Conservation (phyloP, 2,329 filamentous ascomycete genomes). For the Aspergillus eucalypticola region DNA sequence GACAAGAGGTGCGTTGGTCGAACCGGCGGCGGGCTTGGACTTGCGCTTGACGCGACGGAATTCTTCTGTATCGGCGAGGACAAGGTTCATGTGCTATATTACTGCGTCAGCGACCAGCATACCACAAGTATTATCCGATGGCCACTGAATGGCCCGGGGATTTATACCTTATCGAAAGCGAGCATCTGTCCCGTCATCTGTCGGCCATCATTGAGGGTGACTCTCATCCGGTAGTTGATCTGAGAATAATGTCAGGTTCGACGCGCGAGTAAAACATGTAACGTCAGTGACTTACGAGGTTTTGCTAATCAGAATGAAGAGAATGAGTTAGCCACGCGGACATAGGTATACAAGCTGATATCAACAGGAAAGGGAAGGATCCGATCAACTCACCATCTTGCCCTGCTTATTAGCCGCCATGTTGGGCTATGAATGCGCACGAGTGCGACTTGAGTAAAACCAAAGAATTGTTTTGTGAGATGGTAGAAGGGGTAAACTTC, state of each 20-base stretch:
- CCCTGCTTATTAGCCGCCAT: constrained; percentile 86
- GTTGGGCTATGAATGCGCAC: constrained; percentile 41
- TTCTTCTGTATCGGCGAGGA: constrained; percentile 97
- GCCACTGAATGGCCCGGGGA: neutral
- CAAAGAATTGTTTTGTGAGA: constrained; percentile 28
- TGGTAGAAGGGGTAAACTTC: constrained; percentile 25
- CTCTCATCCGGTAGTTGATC: constrained; percentile 99
- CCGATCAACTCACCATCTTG: constrained; percentile 83
- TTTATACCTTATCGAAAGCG: constrained; percentile 87
- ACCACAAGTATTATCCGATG: neutral
- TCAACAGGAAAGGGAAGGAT: constrained; percentile 10
- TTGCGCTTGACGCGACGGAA: constrained; percentile 89
- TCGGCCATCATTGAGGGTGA: constrained; percentile 90
- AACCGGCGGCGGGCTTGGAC: constrained; percentile 65
- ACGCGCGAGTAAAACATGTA: neutral
- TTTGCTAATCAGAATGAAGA: constrained; percentile 52
- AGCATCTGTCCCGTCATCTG: constrained; percentile 98
- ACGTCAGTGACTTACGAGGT: constrained; percentile 56
- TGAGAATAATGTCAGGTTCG: constrained; percentile 55
- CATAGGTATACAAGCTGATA: neutral
- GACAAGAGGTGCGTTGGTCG: constrained; percentile 64
- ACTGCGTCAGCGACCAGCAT: constrained; percentile 7
- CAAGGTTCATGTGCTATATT: constrained; percentile 92
- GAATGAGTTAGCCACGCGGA: constrained; percentile 54
- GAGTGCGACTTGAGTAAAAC: constrained; percentile 45